Evolutionary conservation across 2,329 filamentous ascomycete genomes (phyloP), one percentile per base, ranked within the genome.

Genomic region (Alternaria alternata): DNA sequence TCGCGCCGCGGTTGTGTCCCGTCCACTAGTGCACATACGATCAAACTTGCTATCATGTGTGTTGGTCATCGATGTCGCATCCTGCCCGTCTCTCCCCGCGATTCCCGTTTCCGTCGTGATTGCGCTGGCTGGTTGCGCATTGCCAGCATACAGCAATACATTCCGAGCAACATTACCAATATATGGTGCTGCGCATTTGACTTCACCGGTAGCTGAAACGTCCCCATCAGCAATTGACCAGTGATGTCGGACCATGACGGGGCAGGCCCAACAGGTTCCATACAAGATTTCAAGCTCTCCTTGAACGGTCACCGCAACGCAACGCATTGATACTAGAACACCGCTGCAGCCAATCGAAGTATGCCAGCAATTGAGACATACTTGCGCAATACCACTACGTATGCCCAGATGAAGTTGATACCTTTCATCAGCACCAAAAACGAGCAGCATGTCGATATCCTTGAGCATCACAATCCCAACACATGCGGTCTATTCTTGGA

Each of bases 11-110:
- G 55, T 59, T 60, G 70, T 73, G 66, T 61, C 42, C 56, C 65
- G 55, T 70, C 64, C 64, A 61, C 57, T 71, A 70, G 64, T 61
- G 68, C 65, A 67, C 61, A 57, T 58, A 66, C 63, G 65, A 67
- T 60, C 55, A 48, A 52, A 22, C 42, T 58, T 60, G 53, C 57
- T 61, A 57, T 71, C 66, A 66, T 69, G 67, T 55, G 64, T 59
- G 54, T 51, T 63, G 42, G 67, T 68, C 59, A 47, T 63, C 52
- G 51, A 69, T 61, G 61, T 63, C 57, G 67, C 68, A 48, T 73
- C 64, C 66, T 74, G 73, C 68, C 72, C 70, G 63, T 65, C 41
- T 62, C 64, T 65, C 73, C 65, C 69, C 72, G 69, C 67, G 48
- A 70, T 68, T 66, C 72, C 65, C 65, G 61, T 67, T 66, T 64